Conservation (phyloP, 2,329 filamentous ascomycete genomes). For the Pseudogymnoascus sp. region DNA sequence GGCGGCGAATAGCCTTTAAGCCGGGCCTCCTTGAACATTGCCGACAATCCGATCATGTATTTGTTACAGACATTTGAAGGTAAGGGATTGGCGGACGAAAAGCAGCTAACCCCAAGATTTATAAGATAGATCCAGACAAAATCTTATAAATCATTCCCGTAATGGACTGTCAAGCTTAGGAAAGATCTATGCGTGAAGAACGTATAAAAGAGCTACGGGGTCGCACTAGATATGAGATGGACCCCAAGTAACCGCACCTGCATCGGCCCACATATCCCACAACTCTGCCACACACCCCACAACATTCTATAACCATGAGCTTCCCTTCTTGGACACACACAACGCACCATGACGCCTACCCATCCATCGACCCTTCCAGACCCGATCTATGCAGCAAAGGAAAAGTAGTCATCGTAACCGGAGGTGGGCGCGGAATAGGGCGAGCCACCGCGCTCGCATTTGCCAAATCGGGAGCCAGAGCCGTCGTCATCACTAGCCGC, state of each 20-base stretch:
- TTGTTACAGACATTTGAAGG: neutral
- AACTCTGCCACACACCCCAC: neutral
- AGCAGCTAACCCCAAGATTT: neutral
- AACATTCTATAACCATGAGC: neutral
- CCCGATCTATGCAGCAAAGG: constrained; percentile 14
- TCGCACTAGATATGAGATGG: neutral
- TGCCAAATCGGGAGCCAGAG: constrained; percentile 28
- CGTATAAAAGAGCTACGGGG: neutral
- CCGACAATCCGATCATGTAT: neutral
- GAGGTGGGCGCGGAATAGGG: constrained; percentile 31
- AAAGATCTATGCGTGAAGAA: neutral
- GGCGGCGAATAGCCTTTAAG: neutral
- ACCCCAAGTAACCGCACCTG: neutral
- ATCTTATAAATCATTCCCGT: neutral
- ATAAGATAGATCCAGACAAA: no score
- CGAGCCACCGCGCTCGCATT: constrained; percentile 30
- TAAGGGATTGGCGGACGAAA: neutral
- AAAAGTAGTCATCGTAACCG: constrained; percentile 31
- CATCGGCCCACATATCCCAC: neutral
- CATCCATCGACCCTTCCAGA: constrained; percentile 26
- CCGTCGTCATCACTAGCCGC: constrained; percentile 19
- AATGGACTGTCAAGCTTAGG: neutral
- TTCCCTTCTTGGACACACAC: neutral
- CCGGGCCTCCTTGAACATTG: neutral
- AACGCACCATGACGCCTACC: constrained; percentile 26